Percentiles rank a stretch among this genome's conserved stretches.
phyloP scores from a whole-genome alignment of 441 rosid species.

The Syzygium syzygioides region DNA sequence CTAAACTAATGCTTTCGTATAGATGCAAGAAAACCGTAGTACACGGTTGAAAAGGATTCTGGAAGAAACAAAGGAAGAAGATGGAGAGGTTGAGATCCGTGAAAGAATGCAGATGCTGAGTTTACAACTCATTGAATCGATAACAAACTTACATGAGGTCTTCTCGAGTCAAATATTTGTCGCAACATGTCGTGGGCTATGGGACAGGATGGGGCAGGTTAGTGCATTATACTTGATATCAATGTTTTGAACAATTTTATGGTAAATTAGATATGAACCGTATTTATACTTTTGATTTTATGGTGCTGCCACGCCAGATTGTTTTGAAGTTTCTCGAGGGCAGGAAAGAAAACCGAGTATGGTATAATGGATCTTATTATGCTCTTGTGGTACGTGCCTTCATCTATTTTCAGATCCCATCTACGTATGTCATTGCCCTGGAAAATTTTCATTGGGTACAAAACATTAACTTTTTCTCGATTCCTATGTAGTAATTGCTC shows the following conservation, averaged over 20 bases:
- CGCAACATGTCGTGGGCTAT: slow-evolving; percentile 77
- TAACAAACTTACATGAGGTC: slow-evolving; percentile 74
- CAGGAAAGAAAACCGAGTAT: slow-evolving; percentile 84
- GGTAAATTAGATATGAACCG: not conserved
- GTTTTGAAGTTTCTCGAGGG: slow-evolving; percentile 93
- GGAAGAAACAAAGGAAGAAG: slow-evolving; percentile 88
- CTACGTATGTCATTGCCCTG: not conserved
- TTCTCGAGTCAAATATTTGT: slow-evolving; percentile 77
- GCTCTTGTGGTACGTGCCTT: slow-evolving; percentile 75
- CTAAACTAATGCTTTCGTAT: slow-evolving; percentile 8
- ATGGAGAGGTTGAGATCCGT: slow-evolving; percentile 82
- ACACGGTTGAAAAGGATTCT: slow-evolving; percentile 77
- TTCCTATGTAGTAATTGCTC: not conserved
- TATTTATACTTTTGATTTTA: not conserved
- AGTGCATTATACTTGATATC: not conserved
- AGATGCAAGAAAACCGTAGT: slow-evolving; percentile 69
- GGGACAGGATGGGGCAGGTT: slow-evolving; percentile 99
- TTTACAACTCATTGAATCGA: slow-evolving; percentile 60
- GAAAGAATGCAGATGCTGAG: slow-evolving; percentile 81
- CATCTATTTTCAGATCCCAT: not conserved
- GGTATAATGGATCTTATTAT: slow-evolving; percentile 90
- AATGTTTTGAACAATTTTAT: not conserved
- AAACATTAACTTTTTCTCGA: not conserved
- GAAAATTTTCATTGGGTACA: not conserved
- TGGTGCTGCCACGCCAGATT: slow-evolving; percentile 26